Evolutionary conservation across 2,329 filamentous ascomycete genomes (phyloP).

Genomic region (Diaporthe velutina): DNA sequence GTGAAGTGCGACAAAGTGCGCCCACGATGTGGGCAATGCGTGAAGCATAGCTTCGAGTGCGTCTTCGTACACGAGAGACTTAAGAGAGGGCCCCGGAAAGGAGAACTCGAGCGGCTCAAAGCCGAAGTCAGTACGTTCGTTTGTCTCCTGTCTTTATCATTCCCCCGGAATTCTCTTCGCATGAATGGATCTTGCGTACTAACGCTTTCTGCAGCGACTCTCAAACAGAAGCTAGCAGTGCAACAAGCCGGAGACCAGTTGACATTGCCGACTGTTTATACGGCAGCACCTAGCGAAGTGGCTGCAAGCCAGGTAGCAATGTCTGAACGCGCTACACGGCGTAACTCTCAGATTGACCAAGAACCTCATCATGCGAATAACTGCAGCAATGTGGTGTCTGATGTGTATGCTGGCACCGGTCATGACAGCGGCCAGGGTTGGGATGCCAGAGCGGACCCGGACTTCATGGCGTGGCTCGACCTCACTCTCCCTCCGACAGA

Average conservation of each 20-base stretch:
- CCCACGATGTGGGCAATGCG: conserved; percentile 1
- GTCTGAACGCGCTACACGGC: background rate
- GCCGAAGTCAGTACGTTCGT: background rate
- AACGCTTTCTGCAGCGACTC: background rate
- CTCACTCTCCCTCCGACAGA: background rate
- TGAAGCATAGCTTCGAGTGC: conserved; percentile 2
- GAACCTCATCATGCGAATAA: background rate
- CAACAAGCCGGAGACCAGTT: background rate
- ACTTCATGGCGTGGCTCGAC: background rate
- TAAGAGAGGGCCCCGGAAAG: conserved; percentile 5
- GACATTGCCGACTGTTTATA: background rate
- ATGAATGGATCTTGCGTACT: background rate
- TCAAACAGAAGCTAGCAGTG: conserved; percentile 1
- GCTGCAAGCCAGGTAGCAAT: background rate
- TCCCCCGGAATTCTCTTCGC: background rate
- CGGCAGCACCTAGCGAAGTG: background rate
- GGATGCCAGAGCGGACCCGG: background rate
- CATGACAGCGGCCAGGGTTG: background rate
- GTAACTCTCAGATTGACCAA: background rate
- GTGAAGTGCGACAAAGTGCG: background rate
- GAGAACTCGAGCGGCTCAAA: conserved; percentile 3
- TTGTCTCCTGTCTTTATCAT: background rate
- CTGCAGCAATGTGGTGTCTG: background rate
- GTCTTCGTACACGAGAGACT: background rate
- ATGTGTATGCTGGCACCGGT: background rate